A percentile compares a stretch with the other conserved stretches of the same genome.
These are phyloP conservation scores for Penicillium aurantiogriseum DNA, from an alignment of 2,329 filamentous ascomycete species.

Conservation along the genomic window DNA sequence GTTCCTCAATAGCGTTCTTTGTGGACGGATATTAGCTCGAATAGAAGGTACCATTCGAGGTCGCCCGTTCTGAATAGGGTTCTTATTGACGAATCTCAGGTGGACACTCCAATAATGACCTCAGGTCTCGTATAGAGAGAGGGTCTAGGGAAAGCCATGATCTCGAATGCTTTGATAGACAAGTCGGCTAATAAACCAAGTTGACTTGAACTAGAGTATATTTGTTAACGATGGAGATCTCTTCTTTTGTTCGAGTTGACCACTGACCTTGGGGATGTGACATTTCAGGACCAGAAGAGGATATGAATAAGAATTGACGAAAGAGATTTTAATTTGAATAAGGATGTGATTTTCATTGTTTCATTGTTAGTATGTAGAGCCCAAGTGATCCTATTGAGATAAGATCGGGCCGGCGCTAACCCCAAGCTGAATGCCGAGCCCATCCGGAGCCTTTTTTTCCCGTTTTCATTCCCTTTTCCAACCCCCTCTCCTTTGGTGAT, in stretches of 20 bases:
- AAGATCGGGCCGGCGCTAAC: slow-evolving; percentile 24
- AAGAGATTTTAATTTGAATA: not conserved
- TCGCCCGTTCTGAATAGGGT: not conserved
- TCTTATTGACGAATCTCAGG: not conserved
- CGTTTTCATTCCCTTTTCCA: slow-evolving; percentile 21
- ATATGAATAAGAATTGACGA: slow-evolving; percentile 3
- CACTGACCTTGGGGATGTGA: not conserved
- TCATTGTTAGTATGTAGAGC: no score
- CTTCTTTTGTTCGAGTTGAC: not conserved
- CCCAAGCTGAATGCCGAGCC: slow-evolving; percentile 32
- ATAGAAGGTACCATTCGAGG: not conserved
- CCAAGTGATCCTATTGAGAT: slow-evolving; percentile 9
- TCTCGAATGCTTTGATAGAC: not conserved
- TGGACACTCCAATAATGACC: not conserved
- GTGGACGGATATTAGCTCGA: not conserved
- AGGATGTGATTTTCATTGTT: slow-evolving; percentile 1
- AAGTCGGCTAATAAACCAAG: not conserved
- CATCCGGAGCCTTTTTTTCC: slow-evolving; percentile 38
- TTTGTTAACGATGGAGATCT: not conserved
- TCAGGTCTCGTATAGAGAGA: not conserved
- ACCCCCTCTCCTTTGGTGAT: slow-evolving; percentile 13
- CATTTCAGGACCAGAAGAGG: not conserved
- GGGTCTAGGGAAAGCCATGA: not conserved
- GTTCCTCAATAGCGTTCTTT: slow-evolving; percentile 1
- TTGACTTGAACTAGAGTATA: not conserved